These are phyloP conservation scores for Podila verticillata DNA, from an alignment of 192 early-diverging fungal genomes.

Conservation along the genomic window DNA sequence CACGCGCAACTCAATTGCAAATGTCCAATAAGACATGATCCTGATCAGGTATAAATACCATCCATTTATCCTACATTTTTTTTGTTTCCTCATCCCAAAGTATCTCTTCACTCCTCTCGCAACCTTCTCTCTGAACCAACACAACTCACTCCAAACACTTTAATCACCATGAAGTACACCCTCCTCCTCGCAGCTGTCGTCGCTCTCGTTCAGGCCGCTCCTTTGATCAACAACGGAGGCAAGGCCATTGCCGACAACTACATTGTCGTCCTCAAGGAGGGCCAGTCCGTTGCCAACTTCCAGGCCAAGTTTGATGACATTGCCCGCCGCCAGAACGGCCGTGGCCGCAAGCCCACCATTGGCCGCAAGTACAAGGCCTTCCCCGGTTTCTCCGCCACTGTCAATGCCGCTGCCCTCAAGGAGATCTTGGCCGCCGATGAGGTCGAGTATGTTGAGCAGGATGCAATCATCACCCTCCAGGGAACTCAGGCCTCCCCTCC, in stretches of 20 bases:
- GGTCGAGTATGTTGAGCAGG: constrained; percentile 20
- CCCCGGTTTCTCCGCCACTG: constrained; percentile 53
- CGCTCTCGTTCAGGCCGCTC: constrained; percentile 7
- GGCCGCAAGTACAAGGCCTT: not conserved
- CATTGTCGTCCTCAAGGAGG: constrained; percentile 6
- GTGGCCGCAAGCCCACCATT: constrained; percentile 1
- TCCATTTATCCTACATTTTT: not conserved
- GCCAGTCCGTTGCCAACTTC: not conserved
- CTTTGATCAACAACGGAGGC: constrained; percentile 13
- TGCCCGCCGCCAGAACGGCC: constrained; percentile 3
- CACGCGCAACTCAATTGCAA: not conserved
- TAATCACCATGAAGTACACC: constrained; percentile 8
- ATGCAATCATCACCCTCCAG: constrained; percentile 8
- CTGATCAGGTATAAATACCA: not conserved
- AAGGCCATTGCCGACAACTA: not conserved
- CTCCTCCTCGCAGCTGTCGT: constrained; percentile 6
- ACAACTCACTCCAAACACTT: not conserved
- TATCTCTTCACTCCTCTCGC: not conserved
- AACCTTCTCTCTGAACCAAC: not conserved
- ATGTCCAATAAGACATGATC: not conserved
- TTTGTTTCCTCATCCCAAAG: not conserved
- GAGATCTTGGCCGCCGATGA: constrained; percentile 2
- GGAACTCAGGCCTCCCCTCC: constrained; percentile 10
- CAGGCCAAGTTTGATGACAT: constrained; percentile 5
- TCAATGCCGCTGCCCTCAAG: constrained; percentile 10